Evolutionary conservation across 208 protist species (phyloP).

Genomic region (Wallacemonas sp.): DNA sequence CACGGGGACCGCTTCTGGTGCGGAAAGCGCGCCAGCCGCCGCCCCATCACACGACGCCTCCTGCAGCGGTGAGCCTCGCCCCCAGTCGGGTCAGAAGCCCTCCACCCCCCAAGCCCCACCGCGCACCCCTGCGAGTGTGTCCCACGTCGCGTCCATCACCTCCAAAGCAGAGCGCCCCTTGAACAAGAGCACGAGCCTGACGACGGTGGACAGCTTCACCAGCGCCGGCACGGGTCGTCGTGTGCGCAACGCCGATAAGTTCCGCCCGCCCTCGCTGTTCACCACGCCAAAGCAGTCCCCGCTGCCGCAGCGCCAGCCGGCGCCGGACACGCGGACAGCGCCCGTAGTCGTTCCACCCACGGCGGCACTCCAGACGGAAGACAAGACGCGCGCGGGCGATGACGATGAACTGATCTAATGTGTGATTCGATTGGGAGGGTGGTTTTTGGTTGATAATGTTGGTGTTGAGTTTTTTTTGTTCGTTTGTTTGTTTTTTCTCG

Average conservation of each 20-base stretch:
- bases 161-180: neutral
- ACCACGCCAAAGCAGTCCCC: constrained; percentile 1
- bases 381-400: constrained; percentile 1
- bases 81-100: no score
- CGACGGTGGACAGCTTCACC: constrained; percentile 1
- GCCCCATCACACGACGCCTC: no score
- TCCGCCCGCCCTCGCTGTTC: constrained; percentile 15
- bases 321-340: no score
- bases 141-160: no score
- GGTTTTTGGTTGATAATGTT: no score
- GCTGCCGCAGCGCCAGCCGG: neutral
- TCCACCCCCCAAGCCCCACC: no score
- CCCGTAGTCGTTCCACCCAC: no score
- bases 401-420: neutral
- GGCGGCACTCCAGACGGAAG: constrained; percentile 2
- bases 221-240: neutral
- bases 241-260: constrained; percentile 8
- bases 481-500: neutral
- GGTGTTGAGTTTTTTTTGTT: neutral
- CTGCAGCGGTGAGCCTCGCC: no score
- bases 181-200: constrained; percentile 1
- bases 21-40: no score
- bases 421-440: no score
- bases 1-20: neutral
- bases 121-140: no score